A percentile compares a stretch with the other conserved stretches of the same genome.
Evolutionary conservation across 1,284 basidiomycete genomes (phyloP).

Genomic region (Stereum hirsutum): DNA sequence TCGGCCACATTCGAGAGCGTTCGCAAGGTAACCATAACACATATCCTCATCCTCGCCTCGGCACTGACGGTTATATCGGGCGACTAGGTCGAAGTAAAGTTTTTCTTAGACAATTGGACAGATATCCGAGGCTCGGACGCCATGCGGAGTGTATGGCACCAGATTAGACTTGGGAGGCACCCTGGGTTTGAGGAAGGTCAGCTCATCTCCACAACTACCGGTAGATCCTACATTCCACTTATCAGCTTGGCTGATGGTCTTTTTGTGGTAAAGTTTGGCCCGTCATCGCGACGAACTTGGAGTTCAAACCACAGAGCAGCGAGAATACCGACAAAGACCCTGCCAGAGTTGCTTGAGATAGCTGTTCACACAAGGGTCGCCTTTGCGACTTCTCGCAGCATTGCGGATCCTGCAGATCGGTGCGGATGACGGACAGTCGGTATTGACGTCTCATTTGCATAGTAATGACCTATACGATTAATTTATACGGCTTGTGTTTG

Average conservation of each 20-base stretch:
- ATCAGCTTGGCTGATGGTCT: constrained; percentile 2
- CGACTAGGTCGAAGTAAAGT: constrained; percentile 59
- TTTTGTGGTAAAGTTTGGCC: constrained; percentile 48
- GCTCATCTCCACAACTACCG: constrained; percentile 8
- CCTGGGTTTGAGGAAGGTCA: constrained; percentile 77
- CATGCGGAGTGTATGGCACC: constrained; percentile 79
- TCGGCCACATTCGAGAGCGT: constrained; percentile 76
- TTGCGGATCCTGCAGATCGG: not conserved
- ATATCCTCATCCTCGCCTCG: not conserved
- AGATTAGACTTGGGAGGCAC: constrained; percentile 72
- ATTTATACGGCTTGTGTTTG: too few relatives aligned
- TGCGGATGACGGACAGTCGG: too few relatives aligned
- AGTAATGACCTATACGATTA: too few relatives aligned
- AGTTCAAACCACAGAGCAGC: constrained; percentile 35
- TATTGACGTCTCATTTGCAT: too few relatives aligned
- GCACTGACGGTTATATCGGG: not conserved
- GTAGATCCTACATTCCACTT: too few relatives aligned
- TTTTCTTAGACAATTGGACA: constrained; percentile 75
- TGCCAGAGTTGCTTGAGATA: too few relatives aligned
- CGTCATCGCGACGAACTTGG: constrained; percentile 52
- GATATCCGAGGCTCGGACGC: constrained; percentile 73
- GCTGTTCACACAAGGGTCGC: too few relatives aligned
- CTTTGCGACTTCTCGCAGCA: too few relatives aligned
- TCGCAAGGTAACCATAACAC: constrained; percentile 46
- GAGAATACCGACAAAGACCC: constrained; percentile 6